A percentile compares a stretch with the other conserved stretches of the same genome.
Conservation (phyloP, 2,329 filamentous ascomycete genomes). For the Alternaria longipes region DNA sequence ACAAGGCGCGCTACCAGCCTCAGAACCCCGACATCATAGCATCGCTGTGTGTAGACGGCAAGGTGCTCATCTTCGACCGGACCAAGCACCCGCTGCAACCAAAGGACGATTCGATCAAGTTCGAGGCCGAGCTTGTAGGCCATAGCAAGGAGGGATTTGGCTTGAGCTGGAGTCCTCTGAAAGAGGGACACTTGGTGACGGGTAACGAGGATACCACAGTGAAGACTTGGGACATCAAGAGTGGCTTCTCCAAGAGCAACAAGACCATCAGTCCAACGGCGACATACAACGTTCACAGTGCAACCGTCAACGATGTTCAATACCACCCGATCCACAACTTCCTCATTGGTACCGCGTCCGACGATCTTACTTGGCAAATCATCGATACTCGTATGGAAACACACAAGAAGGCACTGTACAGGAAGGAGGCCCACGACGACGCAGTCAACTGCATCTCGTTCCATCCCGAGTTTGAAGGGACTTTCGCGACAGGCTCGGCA, state of each 20-base stretch:
- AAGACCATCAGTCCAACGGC: conserved; percentile 75
- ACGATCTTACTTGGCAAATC: conserved; percentile 92
- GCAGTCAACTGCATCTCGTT: conserved; percentile 97
- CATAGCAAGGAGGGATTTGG: conserved; percentile 92
- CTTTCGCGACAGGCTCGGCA: conserved; percentile 90
- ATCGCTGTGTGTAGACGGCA: conserved; percentile 86
- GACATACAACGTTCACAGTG: conserved; percentile 85
- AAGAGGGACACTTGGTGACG: conserved; percentile 82
- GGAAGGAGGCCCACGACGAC: conserved; percentile 81
- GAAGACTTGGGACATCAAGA: conserved; percentile 85
- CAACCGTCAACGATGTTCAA: conserved; percentile 96
- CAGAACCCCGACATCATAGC: conserved; percentile 98
- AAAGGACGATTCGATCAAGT: conserved; percentile 69
- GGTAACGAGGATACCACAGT: conserved; percentile 94
- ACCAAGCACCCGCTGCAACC: conserved; percentile 89
- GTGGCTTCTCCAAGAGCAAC: conserved; percentile 74
- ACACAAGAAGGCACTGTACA: conserved; percentile 72
- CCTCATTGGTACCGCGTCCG: conserved; percentile 86
- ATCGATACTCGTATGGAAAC: conserved; percentile 80
- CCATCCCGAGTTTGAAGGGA: conserved; percentile 88
- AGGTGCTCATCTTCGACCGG: conserved; percentile 92
- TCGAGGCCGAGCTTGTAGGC: conserved; percentile 84
- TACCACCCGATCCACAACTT: conserved; percentile 88
- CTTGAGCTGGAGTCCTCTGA: conserved; percentile 88
- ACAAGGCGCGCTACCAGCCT: conserved; percentile 97